Base-by-base conservation (phyloP, 1,139 yeast genomes). In the Pichia sp. region DNA sequence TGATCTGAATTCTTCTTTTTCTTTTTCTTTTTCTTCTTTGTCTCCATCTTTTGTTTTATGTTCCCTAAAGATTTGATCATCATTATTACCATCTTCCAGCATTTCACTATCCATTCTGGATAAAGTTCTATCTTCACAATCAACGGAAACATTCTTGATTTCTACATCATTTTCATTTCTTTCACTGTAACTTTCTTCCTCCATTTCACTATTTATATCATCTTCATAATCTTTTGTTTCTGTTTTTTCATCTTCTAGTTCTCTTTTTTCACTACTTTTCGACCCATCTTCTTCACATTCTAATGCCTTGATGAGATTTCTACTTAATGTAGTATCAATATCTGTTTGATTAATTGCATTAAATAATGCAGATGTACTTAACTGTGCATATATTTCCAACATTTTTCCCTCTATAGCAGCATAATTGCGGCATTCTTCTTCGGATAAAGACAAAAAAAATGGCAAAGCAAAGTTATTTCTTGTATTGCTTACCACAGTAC, bases 381-480 rank as follows among this genome's bases (percentile, higher is more conserved):
- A 56, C 48, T 69, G 73, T 29, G 63, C 64, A 53, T 69, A 73
- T 47, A 65, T 60, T 32, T 67, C 65, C 50, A 80, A 80, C 38
- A 87, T 58, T 58, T 84, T 84, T 26, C 65, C 63, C 53, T 83
- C 67, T 31, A 88, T 78, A 0, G 64, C 59, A 2, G 82, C 83
- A 60, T 77, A 80, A 10, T 78, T 72, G 5, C 69, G 72, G 2
- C 72, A 65, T 48, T 82, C 83, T 10, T 69, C 67, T 33, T 67
- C 70, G 5, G 74, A 66, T n/a, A 61, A 39, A 0, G 81, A 74
- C 38, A 88, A 71, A 59, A 88, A 83, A 57, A 87, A 78, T 2
- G 97, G 97, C 3, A 83, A 65, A 1, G 89, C 94, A 67, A 86
- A 85, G 9, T 60, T 61, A 9, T 53, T 58, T 27, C 54, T 52